Evolutionary conservation across 768 basidiomycete genomes (phyloP), one percentile per base, ranked within the genome.

Genomic region (Chiua virens): DNA sequence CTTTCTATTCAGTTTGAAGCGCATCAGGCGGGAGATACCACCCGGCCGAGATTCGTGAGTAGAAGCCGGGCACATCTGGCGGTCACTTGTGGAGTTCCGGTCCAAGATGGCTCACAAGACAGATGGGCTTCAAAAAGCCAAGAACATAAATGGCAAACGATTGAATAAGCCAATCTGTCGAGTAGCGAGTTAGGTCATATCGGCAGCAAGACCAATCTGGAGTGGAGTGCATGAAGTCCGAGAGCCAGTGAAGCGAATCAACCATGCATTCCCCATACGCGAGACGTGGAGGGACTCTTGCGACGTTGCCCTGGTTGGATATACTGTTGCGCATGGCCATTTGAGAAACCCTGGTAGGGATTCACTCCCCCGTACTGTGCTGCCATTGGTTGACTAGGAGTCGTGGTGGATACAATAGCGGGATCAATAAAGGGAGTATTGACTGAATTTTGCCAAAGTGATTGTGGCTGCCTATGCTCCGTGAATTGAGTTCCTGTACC

Each of bases 221-320:
- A 32, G 34, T 22, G 23, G 36, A 42, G 37, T 27, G 8, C 8
- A 27, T 27, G 30, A 30, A 14, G 30, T 27, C 27, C 27, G 27
- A 27, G 27, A 8, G 27, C 8, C 27, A 27, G 5, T 4, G 34
- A 34, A 34, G 15, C 15, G 15, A 34, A 34, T 64, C 52, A 69
- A 25, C 64, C 62, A 49, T 51, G 56, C 21, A 58, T 45, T 15
- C 67, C 62, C 66, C 69, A 62, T 21, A 50, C 23, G 5, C 44
- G 65, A n/a, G 65, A 54, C 8, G 53, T 49, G 10, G 56, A 49
- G 1, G 59, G 54, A 54, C 34, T 64, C 43, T 50, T 57, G 38
- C 56, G 53, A 44, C 64, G 61, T 22, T 50, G 66, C 45, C 57
- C 52, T 27, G 61, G 52, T 45, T 47, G 53, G 37, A 48, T 30